Conservation (phyloP, 2,329 filamentous ascomycete genomes). For the Cadophora malorum region DNA sequence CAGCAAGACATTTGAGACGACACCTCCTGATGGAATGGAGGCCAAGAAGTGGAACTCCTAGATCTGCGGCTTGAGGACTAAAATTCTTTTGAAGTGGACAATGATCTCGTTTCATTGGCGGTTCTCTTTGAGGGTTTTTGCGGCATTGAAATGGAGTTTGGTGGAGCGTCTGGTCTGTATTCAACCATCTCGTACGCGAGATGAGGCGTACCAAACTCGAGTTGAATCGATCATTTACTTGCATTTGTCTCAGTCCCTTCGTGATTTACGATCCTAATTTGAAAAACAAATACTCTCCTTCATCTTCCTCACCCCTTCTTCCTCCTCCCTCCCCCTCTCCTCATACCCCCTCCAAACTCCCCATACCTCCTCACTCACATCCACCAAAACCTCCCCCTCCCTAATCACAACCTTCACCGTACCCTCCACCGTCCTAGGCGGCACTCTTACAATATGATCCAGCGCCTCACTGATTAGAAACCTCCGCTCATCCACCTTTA, state of each 20-base stretch:
- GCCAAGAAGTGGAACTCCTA: constrained; percentile 69
- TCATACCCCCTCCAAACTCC: constrained; percentile 40
- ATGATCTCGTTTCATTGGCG: too few species aligned
- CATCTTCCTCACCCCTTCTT: too few species aligned
- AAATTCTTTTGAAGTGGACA: too few species aligned
- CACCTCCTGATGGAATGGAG: constrained; percentile 78
- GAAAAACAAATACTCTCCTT: too few species aligned
- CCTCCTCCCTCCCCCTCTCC: constrained; percentile 18
- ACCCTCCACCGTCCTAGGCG: constrained; percentile 29
- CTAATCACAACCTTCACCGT: constrained; percentile 36
- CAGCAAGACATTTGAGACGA: constrained; percentile 71
- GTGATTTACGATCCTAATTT: too few species aligned
- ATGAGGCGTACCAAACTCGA: neutral
- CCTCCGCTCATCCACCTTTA: constrained; percentile 34
- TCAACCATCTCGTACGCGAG: neutral
- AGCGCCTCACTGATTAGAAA: constrained; percentile 37
- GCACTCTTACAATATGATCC: constrained; percentile 33
- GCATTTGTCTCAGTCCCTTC: too few species aligned
- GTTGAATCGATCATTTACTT: too few species aligned
- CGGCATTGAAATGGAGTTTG: constrained; percentile 8
- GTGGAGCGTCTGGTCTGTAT: neutral
- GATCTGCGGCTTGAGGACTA: neutral
- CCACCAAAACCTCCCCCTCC: constrained; percentile 34
- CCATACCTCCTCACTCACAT: constrained; percentile 35
- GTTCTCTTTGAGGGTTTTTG: neutral